Conservation (phyloP, 495 filamentous ascomycete species). For the Pseudoneurospora amorphoporcata region DNA sequence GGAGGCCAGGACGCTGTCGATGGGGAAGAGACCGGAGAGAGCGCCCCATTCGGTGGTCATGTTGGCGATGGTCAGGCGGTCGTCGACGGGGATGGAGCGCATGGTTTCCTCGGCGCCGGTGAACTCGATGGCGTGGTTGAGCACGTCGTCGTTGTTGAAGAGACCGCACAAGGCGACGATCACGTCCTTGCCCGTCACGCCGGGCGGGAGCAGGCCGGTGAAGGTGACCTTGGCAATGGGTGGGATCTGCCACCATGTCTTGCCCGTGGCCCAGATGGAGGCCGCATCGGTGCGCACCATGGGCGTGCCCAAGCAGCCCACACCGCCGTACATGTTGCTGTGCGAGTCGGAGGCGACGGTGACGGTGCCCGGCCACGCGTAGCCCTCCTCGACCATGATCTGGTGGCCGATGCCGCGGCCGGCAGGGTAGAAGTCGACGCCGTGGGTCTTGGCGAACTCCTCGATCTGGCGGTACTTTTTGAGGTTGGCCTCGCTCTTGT, state of each 20-base stretch:
- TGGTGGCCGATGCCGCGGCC: slow-evolving; percentile 49
- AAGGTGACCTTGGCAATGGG: slow-evolving; percentile 74
- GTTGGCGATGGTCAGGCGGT: slow-evolving; percentile 77
- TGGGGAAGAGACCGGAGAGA: slow-evolving; percentile 65
- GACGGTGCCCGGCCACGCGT: slow-evolving; percentile 70
- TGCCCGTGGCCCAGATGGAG: slow-evolving; percentile 74
- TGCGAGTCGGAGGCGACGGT: slow-evolving; percentile 77
- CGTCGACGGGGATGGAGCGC: slow-evolving; percentile 61
- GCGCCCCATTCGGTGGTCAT: slow-evolving; percentile 98
- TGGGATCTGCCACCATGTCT: slow-evolving; percentile 86
- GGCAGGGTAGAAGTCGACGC: slow-evolving; percentile 75
- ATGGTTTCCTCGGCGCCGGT: slow-evolving; percentile 71
- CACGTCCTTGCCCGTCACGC: slow-evolving; percentile 91
- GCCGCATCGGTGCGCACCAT: slow-evolving; percentile 83
- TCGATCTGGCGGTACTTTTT: slow-evolving; percentile 82
- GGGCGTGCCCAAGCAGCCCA: slow-evolving; percentile 64
- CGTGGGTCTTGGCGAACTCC: slow-evolving; percentile 71
- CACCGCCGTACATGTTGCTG: slow-evolving; percentile 84
- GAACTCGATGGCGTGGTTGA: slow-evolving; percentile 92
- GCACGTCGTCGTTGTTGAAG: slow-evolving; percentile 80
- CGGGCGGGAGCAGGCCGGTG: slow-evolving; percentile 60
- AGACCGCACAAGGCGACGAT: slow-evolving; percentile 84
- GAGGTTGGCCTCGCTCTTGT: slow-evolving; percentile 71
- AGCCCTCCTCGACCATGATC: slow-evolving; percentile 31
- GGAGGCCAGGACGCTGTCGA: slow-evolving; percentile 58